Evolutionary conservation across 768 basidiomycete genomes (phyloP).

Genomic region (Amanita jacksonii): DNA sequence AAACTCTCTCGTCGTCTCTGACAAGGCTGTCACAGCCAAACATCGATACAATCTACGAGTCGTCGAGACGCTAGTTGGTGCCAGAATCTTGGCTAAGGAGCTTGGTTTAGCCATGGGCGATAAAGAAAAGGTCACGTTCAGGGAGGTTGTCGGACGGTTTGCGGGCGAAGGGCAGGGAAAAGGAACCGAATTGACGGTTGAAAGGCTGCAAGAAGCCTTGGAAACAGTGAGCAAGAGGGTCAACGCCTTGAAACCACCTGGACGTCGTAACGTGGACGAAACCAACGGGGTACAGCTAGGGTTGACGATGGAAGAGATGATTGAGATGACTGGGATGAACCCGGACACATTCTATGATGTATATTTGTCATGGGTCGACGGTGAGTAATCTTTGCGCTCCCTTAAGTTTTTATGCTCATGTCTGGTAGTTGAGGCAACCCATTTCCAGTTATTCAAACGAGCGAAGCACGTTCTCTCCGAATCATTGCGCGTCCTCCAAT

Average conservation of each 20-base stretch:
- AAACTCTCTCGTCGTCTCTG: constrained; percentile 77
- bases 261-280: constrained; percentile 8
- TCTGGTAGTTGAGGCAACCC: constrained; percentile 60
- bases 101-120: constrained; percentile 37
- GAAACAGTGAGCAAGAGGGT: constrained; percentile 37
- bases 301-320: constrained; percentile 68
- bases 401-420: neutral
- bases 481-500: constrained; percentile 70
- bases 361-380: constrained; percentile 74
- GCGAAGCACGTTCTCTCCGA: constrained; percentile 77
- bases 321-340: constrained; percentile 48
- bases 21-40: constrained; percentile 71
- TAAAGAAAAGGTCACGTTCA: constrained; percentile 49
- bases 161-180: constrained; percentile 28
- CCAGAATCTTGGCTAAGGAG: constrained; percentile 56
- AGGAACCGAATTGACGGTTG: constrained; percentile 35
- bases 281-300: constrained; percentile 39
- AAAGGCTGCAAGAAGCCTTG: constrained; percentile 37
- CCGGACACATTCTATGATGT: constrained; percentile 49
- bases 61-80: constrained; percentile 80
- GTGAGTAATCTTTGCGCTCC: constrained; percentile 34
- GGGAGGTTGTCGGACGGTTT: constrained; percentile 57
- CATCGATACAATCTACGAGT: constrained; percentile 83
- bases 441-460: constrained; percentile 79
- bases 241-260: constrained; percentile 41